A percentile compares a stretch with the other conserved stretches of the same genome.
Conservation (phyloP, 148 eudicot species). For the Euryodendron excelsum region DNA sequence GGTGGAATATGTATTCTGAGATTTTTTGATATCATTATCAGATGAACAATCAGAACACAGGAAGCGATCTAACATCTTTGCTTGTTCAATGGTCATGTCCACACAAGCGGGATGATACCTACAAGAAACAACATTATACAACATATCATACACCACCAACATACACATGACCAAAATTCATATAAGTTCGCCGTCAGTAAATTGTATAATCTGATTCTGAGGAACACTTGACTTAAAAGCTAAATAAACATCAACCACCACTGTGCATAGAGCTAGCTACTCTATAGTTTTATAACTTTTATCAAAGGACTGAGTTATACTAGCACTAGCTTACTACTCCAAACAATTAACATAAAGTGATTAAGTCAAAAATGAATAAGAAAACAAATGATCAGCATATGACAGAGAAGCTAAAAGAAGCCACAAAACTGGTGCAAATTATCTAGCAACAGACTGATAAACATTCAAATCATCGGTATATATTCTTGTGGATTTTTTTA, state of each 20-base stretch:
- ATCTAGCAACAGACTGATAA: not conserved
- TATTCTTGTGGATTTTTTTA: not conserved
- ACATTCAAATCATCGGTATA: not conserved
- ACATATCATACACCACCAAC: not conserved
- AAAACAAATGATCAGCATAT: not conserved
- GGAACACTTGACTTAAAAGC: not conserved
- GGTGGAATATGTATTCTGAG: constrained; percentile 8
- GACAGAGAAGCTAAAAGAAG: not conserved
- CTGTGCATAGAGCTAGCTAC: not conserved
- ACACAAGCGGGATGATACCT: constrained; percentile 50
- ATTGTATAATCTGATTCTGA: not conserved
- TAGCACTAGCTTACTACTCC: not conserved
- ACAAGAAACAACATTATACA: constrained; percentile 10
- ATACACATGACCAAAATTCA: too few species aligned
- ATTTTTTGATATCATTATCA: constrained; percentile 21
- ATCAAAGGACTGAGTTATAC: not conserved
- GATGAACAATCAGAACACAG: constrained; percentile 31
- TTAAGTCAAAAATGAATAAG: not conserved
- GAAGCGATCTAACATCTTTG: constrained; percentile 28
- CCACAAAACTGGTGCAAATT: not conserved
- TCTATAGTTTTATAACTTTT: not conserved
- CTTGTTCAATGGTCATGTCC: constrained; percentile 30
- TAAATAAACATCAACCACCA: not conserved
- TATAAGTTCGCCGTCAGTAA: not conserved
- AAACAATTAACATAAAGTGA: not conserved